Evolutionary conservation across 371 early-diverging fungal genomes (phyloP).

Genomic region (Coemansia sp.): DNA sequence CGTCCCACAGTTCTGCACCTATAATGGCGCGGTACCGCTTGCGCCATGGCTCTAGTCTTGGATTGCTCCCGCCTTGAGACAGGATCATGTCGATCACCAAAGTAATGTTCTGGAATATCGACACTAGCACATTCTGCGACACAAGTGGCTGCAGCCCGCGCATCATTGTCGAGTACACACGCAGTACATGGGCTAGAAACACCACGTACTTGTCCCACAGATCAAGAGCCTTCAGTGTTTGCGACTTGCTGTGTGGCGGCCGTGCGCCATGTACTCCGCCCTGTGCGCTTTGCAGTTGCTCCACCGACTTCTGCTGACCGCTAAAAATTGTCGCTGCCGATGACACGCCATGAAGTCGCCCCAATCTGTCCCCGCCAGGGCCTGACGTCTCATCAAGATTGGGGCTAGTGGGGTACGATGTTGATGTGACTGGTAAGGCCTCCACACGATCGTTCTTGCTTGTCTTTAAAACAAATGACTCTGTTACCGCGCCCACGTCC

Average conservation of each 20-base stretch:
- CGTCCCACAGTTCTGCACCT: slow-evolving; percentile 40
- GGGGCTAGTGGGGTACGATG: slow-evolving; percentile 1
- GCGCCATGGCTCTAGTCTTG: slow-evolving; percentile 23
- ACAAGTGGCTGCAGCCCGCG: slow-evolving; percentile 14
- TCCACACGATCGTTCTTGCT: background rate
- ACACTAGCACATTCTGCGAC: background rate
- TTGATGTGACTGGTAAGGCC: background rate
- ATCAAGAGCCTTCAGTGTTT: slow-evolving; percentile 6
- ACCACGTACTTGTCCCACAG: slow-evolving; percentile 40
- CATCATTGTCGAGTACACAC: slow-evolving; percentile 36
- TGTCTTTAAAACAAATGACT: background rate
- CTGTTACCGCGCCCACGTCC: background rate
- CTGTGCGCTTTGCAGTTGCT: background rate
- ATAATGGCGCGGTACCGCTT: slow-evolving; percentile 21
- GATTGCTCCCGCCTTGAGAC: slow-evolving; percentile 41
- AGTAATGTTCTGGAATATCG: slow-evolving; percentile 12
- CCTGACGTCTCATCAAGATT: background rate
- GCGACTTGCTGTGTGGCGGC: slow-evolving; percentile 7
- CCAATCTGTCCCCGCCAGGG: background rate
- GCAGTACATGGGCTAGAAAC: slow-evolving; percentile 31
- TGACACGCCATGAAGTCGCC: background rate
- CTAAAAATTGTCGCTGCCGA: background rate
- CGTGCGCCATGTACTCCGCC: background rate
- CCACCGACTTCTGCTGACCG: background rate
- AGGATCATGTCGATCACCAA: slow-evolving; percentile 39